Conservation (phyloP, 192 early-diverging fungal genomes). For the Gamsiella multidivaricata region DNA sequence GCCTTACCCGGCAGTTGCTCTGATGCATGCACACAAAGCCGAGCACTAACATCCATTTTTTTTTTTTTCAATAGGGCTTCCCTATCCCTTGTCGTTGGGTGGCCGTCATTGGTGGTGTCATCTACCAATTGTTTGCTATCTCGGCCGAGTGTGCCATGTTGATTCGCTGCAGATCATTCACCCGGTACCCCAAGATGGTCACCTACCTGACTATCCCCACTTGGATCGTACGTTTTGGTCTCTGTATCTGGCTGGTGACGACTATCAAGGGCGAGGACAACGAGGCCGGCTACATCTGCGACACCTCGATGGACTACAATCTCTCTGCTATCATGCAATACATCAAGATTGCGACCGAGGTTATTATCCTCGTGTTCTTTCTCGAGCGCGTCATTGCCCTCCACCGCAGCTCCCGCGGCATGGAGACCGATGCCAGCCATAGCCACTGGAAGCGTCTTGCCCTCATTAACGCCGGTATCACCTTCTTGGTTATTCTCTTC, state of each 20-base stretch:
- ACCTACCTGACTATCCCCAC: constrained; percentile 47
- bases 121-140: constrained; percentile 52
- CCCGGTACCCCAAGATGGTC: constrained; percentile 29
- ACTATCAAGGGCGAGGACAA: constrained; percentile 30
- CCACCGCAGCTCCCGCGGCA: constrained; percentile 16
- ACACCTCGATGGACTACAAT: constrained; percentile 26
- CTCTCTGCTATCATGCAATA: constrained; percentile 46
- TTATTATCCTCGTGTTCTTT: constrained; percentile 47
- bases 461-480: constrained; percentile 48
- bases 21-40: too few species aligned
- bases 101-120: constrained; percentile 44
- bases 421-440: constrained; percentile 14
- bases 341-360: constrained; percentile 49
- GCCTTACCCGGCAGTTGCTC: too few species aligned
- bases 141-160: constrained; percentile 51
- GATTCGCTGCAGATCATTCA: constrained; percentile 45
- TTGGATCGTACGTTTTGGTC: constrained; percentile 38
- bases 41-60: background rate
- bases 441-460: constrained; percentile 44
- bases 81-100: constrained; percentile 44
- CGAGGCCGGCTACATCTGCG: constrained; percentile 18
- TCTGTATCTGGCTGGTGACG: constrained; percentile 44
- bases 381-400: constrained; percentile 48
- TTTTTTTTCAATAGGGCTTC: constrained; percentile 30
- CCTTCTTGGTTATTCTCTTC: constrained; percentile 49